phyloP scores from a whole-genome alignment of 495 filamentous ascomycete species.

The Penicillium cinerascens region DNA sequence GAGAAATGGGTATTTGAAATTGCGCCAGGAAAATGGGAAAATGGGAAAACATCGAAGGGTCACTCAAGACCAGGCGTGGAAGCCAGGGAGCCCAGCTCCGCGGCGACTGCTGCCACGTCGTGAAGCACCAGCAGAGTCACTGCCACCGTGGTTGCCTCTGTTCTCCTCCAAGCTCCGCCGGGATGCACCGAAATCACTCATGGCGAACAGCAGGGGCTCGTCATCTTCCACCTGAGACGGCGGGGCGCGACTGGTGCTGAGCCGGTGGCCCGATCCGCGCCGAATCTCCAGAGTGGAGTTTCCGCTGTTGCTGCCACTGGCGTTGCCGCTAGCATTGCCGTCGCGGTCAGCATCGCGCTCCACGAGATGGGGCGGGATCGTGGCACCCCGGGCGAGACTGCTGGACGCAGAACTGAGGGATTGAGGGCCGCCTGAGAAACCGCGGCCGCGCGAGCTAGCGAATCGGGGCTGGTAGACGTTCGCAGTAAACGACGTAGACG shows the following conservation, averaged over 20 bases:
- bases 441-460: slow-evolving; percentile 38
- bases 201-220: slow-evolving; percentile 79
- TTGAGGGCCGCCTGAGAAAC: slow-evolving; percentile 38
- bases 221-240: slow-evolving; percentile 58
- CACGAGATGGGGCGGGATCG: slow-evolving; percentile 30
- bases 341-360: slow-evolving; percentile 45
- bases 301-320: slow-evolving; percentile 51
- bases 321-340: slow-evolving; percentile 53
- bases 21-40: slow-evolving; percentile 1
- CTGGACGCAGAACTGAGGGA: slow-evolving; percentile 45
- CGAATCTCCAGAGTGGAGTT: slow-evolving; percentile 35
- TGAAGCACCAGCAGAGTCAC: slow-evolving; percentile 30
- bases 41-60: neutral
- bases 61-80: slow-evolving; percentile 31
- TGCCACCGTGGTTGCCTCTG: slow-evolving; percentile 40
- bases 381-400: slow-evolving; percentile 39
- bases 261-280: slow-evolving; percentile 33
- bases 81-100: slow-evolving; percentile 32
- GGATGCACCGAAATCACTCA: slow-evolving; percentile 74
- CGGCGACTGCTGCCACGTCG: slow-evolving; percentile 42
- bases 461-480: slow-evolving; percentile 43
- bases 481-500: slow-evolving; percentile 32
- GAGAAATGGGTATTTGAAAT: neutral
- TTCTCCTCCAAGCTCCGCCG: slow-evolving; percentile 73
- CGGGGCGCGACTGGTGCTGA: slow-evolving; percentile 29